Conservation (phyloP, 2,329 filamentous ascomycete genomes). For the Talaromyces sp. region DNA sequence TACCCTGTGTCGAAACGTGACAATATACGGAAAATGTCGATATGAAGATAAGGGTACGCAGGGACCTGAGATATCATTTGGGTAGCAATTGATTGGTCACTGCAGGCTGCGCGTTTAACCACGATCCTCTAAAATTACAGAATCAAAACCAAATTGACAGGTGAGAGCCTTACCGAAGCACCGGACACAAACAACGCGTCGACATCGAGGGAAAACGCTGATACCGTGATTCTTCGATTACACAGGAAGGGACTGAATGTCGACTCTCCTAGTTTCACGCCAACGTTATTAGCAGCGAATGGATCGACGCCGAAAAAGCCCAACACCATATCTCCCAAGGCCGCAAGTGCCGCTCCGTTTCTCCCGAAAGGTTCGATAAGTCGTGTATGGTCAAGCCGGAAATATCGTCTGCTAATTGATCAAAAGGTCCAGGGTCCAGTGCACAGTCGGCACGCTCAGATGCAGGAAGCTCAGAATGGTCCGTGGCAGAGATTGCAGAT, state of each 20-base stretch:
- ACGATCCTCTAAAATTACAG: conserved; percentile 66
- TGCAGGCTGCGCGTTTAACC: conserved; percentile 77
- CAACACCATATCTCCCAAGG: conserved; percentile 75
- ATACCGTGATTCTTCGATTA: conserved; percentile 21
- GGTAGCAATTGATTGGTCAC: conserved; percentile 6
- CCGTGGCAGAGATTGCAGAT: conserved; percentile 44
- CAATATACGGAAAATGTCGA: conserved; percentile 89
- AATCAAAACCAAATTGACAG: conserved; percentile 38
- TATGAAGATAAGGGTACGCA: conserved; percentile 74
- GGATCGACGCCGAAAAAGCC: conserved; percentile 57
- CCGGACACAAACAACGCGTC: neutral
- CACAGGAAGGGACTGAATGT: conserved; percentile 78
- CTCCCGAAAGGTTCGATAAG: conserved; percentile 38
- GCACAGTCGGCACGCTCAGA: conserved; percentile 42
- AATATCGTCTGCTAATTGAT: neutral
- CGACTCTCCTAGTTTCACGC: conserved; percentile 93
- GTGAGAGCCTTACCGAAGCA: conserved; percentile 27
- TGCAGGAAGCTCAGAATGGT: conserved; percentile 41
- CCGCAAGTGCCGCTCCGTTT: conserved; percentile 72
- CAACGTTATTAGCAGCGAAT: conserved; percentile 47
- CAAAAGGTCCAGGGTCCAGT: conserved; percentile 29
- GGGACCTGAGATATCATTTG: neutral
- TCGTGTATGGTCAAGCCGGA: neutral
- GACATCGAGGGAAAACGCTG: conserved; percentile 20
- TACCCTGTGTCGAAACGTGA: conserved; percentile 84